Evolutionary conservation across 768 basidiomycete species (phyloP), one percentile per base, ranked within the genome.

Genomic region (Mycena latifolia): DNA sequence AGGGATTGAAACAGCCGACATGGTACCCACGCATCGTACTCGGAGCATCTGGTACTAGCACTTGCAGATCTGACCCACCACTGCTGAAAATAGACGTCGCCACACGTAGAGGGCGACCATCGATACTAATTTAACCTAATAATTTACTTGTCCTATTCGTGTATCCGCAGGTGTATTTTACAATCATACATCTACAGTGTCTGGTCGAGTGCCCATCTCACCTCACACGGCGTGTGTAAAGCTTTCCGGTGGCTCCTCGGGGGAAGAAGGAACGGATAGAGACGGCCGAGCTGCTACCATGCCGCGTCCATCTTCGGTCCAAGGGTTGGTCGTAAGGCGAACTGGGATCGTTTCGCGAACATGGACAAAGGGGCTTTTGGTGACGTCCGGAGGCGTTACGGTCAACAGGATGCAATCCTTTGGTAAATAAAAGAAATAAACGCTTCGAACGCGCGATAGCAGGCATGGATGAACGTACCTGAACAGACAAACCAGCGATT

Each of bases 21-120:
- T 92, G 66, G 79, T 89, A 9, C 93, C 94, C 20, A 86, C 88
- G 31, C 94, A 95, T 73, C 86, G 90, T 55, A 95, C 91, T 25
- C 84, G 94, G 76, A 92, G 92, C 69, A 91, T 92, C 29, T 95
- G 94, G 94, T 95, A 95, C 79, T 95, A 80, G 81, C 50, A 9
- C 33, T 24, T 24, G 27, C 35, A 22, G 15, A 29, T 28, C 31
- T n/a, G 31, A 45, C 35, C 6, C 37, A 29, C 27, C 17, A 46
- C 0, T 25, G 14, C 18, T 9, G 46, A 47, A 33, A 17, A 41
- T 15, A 39, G 27, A 24, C 25, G 12, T 17, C 50, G 5, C 11
- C 31, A 33, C 33, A 35, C 33, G 33, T 14, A 35, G 8, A 33
- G 5, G 22, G 4, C 14, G 10, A 46, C 15, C 17, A 33, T n/a